Percentiles rank a stretch among this genome's conserved stretches.
phyloP scores from a whole-genome alignment of 1,139 yeast species.

The Hemisphaericaspora xylanilytica region DNA sequence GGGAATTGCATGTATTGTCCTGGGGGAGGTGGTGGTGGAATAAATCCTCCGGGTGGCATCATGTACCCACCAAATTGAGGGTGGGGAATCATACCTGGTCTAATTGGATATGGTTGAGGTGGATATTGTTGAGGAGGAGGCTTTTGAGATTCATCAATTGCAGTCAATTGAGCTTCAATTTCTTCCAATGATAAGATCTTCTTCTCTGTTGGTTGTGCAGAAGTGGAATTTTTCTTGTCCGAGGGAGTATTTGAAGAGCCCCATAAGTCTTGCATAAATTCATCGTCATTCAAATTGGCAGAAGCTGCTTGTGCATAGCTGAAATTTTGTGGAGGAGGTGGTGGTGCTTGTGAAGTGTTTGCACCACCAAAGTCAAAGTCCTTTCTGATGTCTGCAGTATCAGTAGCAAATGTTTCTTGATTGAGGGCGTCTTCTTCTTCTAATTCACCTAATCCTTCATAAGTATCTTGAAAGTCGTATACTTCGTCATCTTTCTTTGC shows the following conservation, averaged over 20 bases:
- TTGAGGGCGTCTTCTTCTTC: constrained; percentile 82
- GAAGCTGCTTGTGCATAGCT: constrained; percentile 62
- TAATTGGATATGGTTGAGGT: constrained; percentile 30
- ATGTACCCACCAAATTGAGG: constrained; percentile 40
- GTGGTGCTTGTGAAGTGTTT: constrained; percentile 15
- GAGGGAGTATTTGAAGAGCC: constrained; percentile 38
- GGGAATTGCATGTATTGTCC: constrained; percentile 36
- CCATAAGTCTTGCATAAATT: constrained; percentile 52
- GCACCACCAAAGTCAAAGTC: constrained; percentile 72
- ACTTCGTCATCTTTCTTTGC: constrained; percentile 23
- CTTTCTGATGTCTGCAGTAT: constrained; percentile 53
- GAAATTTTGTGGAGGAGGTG: constrained; percentile 29
- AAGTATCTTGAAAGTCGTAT: constrained; percentile 80
- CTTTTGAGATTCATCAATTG: constrained; percentile 36
- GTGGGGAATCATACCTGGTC: constrained; percentile 38
- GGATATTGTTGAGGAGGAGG: constrained; percentile 20
- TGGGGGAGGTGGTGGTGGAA: constrained; percentile 26
- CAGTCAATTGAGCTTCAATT: constrained; percentile 69
- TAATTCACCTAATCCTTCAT: constrained; percentile 72
- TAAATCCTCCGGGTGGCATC: constrained; percentile 41
- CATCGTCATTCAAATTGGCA: constrained; percentile 41
- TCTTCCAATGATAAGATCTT: constrained; percentile 68
- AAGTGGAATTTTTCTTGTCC: constrained; percentile 14
- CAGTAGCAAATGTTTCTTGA: constrained; percentile 80
- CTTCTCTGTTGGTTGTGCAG: constrained; percentile 24